Base-by-base conservation (phyloP, 176 grass and related monocot genomes). In the Urochloa ruziziensis region DNA sequence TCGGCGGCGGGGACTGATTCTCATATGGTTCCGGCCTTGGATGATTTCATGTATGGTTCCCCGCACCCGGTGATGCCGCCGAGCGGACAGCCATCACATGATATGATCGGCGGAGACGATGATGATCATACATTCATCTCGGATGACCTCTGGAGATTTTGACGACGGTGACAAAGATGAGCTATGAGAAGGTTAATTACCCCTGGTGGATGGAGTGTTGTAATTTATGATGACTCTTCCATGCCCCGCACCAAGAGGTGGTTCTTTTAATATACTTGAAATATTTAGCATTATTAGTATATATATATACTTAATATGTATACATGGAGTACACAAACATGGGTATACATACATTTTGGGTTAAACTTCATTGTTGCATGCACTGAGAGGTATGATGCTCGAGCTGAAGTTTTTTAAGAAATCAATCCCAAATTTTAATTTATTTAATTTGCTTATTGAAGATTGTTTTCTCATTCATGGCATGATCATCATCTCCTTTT, bases 21-120 rank as follows among this genome's bases (percentile, higher is more conserved):
- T 29, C 62, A 69, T 29, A 6, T 59, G 1, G 49, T 52, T 60
- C 79, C 79, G 29, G 73, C 33, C 14, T 54, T 78, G 54, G 80
- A 88, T 83, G 73, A 88, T 88, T 77, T 63, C 65, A 88, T 88
- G 80, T 78, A 71, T 15, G 80, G 73, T 23, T 88, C 82, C 10
- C 68, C 54, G 21, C 73, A 68, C 79, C 62, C 40, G 3, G 43
- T 39, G 3, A 32, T 69, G 8, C 33, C 32, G 6, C 64, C 72
- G 8, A 18, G 6, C 6, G 80, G 27, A 62, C 52, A 25, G 23
- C 3, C 10, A 0, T 28, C n/a, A 23, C 51, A 49, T 52, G 79
- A 70, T 70, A 34, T 52, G 52, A 61, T 82, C 33, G 56, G 78
- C 19, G 33, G 23, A 0, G 72, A 70, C 7, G 53, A 33, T 30